Evolutionary conservation across 2,329 filamentous ascomycete genomes (phyloP).

Genomic region (Fusarium mexicanum): DNA sequence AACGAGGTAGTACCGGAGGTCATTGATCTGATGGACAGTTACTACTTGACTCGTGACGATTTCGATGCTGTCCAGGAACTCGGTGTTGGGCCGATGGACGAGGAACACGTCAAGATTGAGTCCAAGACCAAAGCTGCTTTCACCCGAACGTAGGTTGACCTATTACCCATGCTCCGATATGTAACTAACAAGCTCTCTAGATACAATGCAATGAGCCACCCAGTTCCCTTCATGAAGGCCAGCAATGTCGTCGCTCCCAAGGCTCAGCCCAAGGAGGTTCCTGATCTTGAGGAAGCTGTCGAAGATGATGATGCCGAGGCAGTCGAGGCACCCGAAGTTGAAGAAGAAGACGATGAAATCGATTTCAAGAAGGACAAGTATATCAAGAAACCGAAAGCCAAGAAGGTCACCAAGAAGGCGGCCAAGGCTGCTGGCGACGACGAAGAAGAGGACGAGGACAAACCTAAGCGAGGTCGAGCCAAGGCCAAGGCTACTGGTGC

Average conservation of each 20-base stretch:
- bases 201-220: constrained; percentile 87
- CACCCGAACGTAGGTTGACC: constrained; percentile 77
- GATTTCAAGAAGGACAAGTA: constrained; percentile 96
- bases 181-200: constrained; percentile 54
- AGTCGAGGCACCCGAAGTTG: constrained; percentile 66
- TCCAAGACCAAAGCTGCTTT: constrained; percentile 88
- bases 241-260: constrained; percentile 78
- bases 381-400: constrained; percentile 86
- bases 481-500: constrained; percentile 52
- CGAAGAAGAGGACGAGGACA: constrained; percentile 55
- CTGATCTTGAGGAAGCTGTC: constrained; percentile 95
- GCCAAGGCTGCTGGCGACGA: constrained; percentile 58
- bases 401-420: constrained; percentile 59
- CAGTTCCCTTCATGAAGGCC: constrained; percentile 95
- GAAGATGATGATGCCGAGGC: constrained; percentile 84
- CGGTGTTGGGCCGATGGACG: constrained; percentile 84
- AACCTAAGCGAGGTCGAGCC: constrained; percentile 60
- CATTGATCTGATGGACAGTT: constrained; percentile 96
- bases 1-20: constrained; percentile 84
- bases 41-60: constrained; percentile 93
- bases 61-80: constrained; percentile 93
- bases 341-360: constrained; percentile 76
- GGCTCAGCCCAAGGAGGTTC: constrained; percentile 77
- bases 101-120: constrained; percentile 80
- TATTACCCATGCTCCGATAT: background rate